Conservation (phyloP, 148 eudicot genomes). For the Camellia granthamiana region DNA sequence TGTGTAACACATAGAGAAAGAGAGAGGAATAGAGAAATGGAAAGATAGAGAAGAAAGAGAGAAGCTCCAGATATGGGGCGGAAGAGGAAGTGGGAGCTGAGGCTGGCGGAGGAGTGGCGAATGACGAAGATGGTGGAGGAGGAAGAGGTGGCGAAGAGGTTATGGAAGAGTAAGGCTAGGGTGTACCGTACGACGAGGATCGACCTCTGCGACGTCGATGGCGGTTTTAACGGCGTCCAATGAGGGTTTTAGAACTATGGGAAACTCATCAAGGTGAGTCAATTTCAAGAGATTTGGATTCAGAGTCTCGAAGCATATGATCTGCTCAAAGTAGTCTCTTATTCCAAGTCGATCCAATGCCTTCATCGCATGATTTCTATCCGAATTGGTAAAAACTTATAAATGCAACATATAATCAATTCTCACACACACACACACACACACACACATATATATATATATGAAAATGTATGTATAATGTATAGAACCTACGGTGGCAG, state of each 20-base stretch:
- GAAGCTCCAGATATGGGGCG: not conserved
- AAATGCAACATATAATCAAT: not conserved
- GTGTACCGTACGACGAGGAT: constrained; percentile 74
- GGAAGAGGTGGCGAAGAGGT: too few species aligned
- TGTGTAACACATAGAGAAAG: not conserved
- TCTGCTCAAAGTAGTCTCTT: constrained; percentile 70
- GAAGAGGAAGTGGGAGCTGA: too few species aligned
- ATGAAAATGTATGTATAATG: not conserved
- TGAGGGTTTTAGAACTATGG: constrained; percentile 74
- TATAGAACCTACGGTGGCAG: constrained; percentile 30
- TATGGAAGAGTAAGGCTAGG: too few species aligned
- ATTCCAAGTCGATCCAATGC: constrained; percentile 63
- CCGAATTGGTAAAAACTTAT: constrained; percentile 90
- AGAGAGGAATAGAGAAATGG: not conserved
- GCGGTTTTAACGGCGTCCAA: constrained; percentile 69
- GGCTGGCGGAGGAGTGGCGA: too few species aligned
- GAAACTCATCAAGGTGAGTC: constrained; percentile 54
- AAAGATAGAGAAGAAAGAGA: not conserved
- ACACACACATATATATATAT: not conserved
- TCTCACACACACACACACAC: not conserved
- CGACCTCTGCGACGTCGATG: constrained; percentile 47
- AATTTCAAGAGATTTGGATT: constrained; percentile 67
- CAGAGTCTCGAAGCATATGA: constrained; percentile 82
- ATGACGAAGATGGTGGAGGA: too few species aligned
- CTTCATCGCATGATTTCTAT: constrained; percentile 61